Base-by-base conservation (phyloP, 176 grass and related monocot genomes). In the Chrysopogon serrulatus region DNA sequence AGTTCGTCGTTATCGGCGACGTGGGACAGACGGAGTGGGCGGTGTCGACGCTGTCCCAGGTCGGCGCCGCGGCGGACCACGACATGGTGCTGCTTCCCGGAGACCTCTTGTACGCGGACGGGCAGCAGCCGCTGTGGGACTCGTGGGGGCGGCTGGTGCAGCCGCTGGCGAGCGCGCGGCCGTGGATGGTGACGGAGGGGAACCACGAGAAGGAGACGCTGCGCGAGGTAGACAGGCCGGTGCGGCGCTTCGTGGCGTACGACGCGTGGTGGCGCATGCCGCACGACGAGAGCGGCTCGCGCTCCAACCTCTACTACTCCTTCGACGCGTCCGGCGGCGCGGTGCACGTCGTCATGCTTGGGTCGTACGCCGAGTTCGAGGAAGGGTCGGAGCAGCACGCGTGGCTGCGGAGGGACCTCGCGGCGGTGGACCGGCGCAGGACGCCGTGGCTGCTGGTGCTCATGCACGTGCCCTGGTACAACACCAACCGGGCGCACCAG, bases 391-490 rank as follows among this genome's bases (percentile, higher is more conserved):
- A 79, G 83, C 89, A 94, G 81, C 88, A 83, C 74, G 59, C 49
- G 57, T 94, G 92, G 92, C 90, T 94, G 6, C 33, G 82, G 81
- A 59, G 23, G 12, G 92, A 92, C 89, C 73, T 94, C 31, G 81
- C 83, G 35, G 74, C n/a, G 39, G 71, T 92, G 31, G 84, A 92
- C 51, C 67, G 92, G 34, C 34, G 65, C 6, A 77, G 51, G 68
- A 85, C 87, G 51, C 87, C 89, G n/a, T 94, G 90, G 89, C 33
- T 94, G n/a, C 16, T 94, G 48, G 92, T 59, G 17, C 59, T 90
- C 61, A 74, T 91, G 68, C 92, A 94, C 60, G 92, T 66, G 39
- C 92, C 92, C 2, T 94, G 92, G 92, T 94, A 94, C 84, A 95
- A 92, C 87, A 95, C 81, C 23, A 95, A 95, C 47, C 43, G 26